Evolutionary conservation across 495 filamentous ascomycete species (phyloP).

Genomic region (Tuber aestivum): DNA sequence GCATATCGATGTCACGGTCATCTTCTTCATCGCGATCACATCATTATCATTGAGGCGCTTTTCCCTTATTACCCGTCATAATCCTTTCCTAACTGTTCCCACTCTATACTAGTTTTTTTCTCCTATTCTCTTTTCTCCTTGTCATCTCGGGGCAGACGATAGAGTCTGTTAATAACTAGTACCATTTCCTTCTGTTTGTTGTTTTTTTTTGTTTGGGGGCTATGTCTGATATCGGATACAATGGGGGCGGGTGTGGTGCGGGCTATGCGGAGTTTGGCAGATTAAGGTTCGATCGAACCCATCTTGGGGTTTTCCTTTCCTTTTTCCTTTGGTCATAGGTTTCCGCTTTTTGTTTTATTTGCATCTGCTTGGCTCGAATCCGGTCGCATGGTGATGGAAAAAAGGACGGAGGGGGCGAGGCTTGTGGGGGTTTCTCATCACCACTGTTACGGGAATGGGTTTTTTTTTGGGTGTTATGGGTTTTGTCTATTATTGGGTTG

Average conservation of each 20-base stretch:
- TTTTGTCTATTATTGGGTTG: slow-evolving; percentile 6
- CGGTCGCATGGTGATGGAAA: not conserved
- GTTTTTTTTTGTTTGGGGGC: slow-evolving; percentile 13
- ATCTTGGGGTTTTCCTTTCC: not conserved
- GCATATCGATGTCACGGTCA: slow-evolving; percentile 28
- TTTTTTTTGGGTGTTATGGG: not conserved
- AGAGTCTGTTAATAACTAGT: slow-evolving; percentile 30
- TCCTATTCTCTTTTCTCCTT: slow-evolving; percentile 11
- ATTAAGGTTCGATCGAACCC: not conserved
- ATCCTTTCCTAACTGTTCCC: slow-evolving; percentile 9
- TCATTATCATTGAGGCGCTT: slow-evolving; percentile 19
- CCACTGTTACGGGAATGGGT: not conserved
- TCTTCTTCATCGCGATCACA: slow-evolving; percentile 26
- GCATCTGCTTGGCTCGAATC: not conserved
- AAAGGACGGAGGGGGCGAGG: not conserved
- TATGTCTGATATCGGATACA: slow-evolving; percentile 8
- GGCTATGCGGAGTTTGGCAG: slow-evolving; percentile 10
- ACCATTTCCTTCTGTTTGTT: slow-evolving; percentile 19
- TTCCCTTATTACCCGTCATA: slow-evolving; percentile 13
- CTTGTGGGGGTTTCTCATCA: not conserved
- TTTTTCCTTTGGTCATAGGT: slow-evolving; percentile 1
- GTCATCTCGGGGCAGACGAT: slow-evolving; percentile 16
- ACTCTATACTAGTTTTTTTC: slow-evolving; percentile 27
- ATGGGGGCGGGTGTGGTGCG: not conserved
- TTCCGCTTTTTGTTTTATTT: not conserved